Evolutionary conservation across 257 asterid species (phyloP), one percentile per base, ranked within the genome.

Genomic region (Voacanga thouarsii): DNA sequence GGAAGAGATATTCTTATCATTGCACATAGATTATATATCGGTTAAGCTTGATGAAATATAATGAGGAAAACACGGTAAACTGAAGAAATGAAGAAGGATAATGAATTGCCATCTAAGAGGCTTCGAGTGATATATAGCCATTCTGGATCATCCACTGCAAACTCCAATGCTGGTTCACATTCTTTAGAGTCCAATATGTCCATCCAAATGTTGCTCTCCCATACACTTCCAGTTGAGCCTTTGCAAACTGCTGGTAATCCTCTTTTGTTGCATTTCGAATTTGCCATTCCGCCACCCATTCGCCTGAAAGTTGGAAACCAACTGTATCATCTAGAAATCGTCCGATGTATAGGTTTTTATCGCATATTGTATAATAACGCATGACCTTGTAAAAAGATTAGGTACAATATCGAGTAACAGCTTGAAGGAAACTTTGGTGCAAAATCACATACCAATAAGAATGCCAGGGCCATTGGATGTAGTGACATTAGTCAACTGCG

Each of bases 201-300:
- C 97, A 92, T 18, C 96, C 97, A 71, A 92, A 90, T 16, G 84
- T 78, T 4, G 94, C 91, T 24, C 78, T 59, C 8, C 91, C 91
- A 8, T 81, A 92, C 51, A 92, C 95, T 73, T 89, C 24, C 10
- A 92, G 76, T 79, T 92, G 96, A 3, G 92, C 93, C 16, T 66
- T 74, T 4, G 82, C 94, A 24, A 77, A 92, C 33, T 79, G 83
- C 57, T 84, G 87, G 72, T 85, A 90, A 26, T 92, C 96, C 59
- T 83, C 89, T 65, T 90, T 86, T 7, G 81, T 72, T 78, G 92
- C 93, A 10, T 59, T 64, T 19, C 69, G 45, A 21, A 90, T 85
- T 83, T 75, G 82, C 96, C 94, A 92, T 85, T 90, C 97, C 3
- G 89, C 90, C 11, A 82, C 92, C 97, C 97, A 92, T 86, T 90